phyloP scores from a whole-genome alignment of 345 rosid genomes.

The Melastoma malabathricum region DNA sequence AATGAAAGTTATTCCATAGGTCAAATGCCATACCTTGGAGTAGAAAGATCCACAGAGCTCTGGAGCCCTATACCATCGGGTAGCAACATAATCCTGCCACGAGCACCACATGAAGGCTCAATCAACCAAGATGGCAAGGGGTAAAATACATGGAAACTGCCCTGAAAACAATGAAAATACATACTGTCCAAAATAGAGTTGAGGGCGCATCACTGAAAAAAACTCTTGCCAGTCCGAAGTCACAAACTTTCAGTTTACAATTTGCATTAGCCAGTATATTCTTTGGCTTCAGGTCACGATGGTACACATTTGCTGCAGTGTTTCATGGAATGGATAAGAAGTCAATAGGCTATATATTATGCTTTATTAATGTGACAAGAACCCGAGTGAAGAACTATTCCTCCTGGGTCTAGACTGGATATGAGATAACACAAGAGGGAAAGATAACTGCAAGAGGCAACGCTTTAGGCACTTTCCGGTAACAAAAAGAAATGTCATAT shows the following conservation, averaged over 20 bases:
- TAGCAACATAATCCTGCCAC: conserved; percentile 82
- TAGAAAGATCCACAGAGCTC: conserved; percentile 94
- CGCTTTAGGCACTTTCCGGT: too few relatives aligned
- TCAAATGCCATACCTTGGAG: conserved; percentile 53
- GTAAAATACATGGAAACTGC: too few relatives aligned
- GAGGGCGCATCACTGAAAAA: conserved; percentile 90
- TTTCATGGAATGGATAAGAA: too few relatives aligned
- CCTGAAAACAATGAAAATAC: conserved; percentile 7
- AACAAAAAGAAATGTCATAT: neutral
- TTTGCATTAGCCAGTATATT: conserved; percentile 92
- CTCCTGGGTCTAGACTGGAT: too few relatives aligned
- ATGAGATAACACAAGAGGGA: too few relatives aligned
- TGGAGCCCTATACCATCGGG: conserved; percentile 95
- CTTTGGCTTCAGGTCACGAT: conserved; percentile 85
- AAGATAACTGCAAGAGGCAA: too few relatives aligned
- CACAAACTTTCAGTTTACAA: conserved; percentile 92
- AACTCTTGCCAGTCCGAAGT: conserved; percentile 93
- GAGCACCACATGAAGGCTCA: neutral
- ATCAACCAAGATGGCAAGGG: too few relatives aligned
- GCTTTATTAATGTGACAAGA: too few relatives aligned
- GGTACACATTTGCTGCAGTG: conserved; percentile 69
- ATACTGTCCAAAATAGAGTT: conserved; percentile 87
- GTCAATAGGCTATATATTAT: too few relatives aligned
- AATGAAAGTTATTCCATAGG: neutral
- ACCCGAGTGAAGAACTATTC: too few relatives aligned